Evolutionary conservation across 352 stramenopile genomes (phyloP), one percentile per base, ranked within the genome.

Genomic region (Globisporangium middletonii): DNA sequence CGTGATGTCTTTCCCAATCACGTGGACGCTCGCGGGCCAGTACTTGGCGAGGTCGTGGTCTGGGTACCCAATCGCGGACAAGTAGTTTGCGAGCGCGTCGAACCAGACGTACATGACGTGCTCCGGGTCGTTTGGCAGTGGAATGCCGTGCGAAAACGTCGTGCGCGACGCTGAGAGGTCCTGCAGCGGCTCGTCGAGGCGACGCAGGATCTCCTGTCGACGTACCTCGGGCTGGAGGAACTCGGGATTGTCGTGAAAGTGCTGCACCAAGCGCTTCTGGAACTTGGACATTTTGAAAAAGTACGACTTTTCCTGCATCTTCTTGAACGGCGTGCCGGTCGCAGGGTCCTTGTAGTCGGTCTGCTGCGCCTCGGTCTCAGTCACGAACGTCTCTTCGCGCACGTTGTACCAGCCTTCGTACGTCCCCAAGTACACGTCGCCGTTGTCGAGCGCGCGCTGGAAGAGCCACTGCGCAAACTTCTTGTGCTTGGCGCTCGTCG

Each of bases 21-120:
- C 83, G 69, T 94, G 84, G 54, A 94, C 84, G 48, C 65, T 89
- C 41, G 80, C 84, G 12, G 82, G 81, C 84, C 84, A 94, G 71
- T 86, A 92, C 68, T 83, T 86, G 48, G 80, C 70, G 37, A 84
- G 67, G 11, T 82, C 72, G 16, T 73, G 76, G 55, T 97, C 71
- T 9, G 93, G 93, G 72, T 98, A 99, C 62, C 92, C 95, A 48
- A 98, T 81, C 23, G 88, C 96, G 37, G 94, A 98, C 53, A 99
- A 77, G 66, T 99, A 99, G 79, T 99, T 99, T 8, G 94, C 81
- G 15, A 99, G 73, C 4, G 97, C 97, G 72, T 99, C 97, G 52
- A 99, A 97, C 97, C 97, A 99, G 50, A 99, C 97, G 74, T 99
- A 99, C 77, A 99, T 96, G 55, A 99, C 92, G 74, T 99, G 97